Evolutionary conservation across 73 alveolate species (phyloP).

Genomic region (Symbiodinium natans): DNA sequence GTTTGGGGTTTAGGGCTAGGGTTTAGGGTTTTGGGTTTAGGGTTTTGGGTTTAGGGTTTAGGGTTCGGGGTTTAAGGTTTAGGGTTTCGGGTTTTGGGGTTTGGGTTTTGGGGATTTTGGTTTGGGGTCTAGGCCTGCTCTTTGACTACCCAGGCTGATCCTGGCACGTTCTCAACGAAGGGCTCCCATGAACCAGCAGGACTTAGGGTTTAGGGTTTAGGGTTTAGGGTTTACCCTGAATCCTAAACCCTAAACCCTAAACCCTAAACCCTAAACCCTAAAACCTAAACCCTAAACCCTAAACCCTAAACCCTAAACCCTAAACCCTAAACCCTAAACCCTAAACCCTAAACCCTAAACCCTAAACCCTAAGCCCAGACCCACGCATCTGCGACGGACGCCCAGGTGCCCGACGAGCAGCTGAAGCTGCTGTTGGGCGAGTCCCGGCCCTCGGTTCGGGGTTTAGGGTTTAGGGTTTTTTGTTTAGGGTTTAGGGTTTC

Average conservation of each 20-base stretch:
- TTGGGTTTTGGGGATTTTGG: too few relatives aligned
- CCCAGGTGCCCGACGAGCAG: conserved; percentile 66
- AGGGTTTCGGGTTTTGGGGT: too few relatives aligned
- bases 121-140: neutral
- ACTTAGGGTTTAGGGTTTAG: neutral
- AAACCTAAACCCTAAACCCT: conserved; percentile 2
- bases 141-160: neutral
- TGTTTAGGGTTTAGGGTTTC: too few relatives aligned
- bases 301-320: neutral
- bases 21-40: neutral
- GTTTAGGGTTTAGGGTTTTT: too few relatives aligned
- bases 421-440: conserved; percentile 73
- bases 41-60: neutral
- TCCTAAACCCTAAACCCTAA: neutral
- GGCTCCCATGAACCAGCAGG: neutral
- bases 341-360: neutral
- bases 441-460: neutral
- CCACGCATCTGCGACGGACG: too few relatives aligned
- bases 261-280: too few relatives aligned
- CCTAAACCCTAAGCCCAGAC: too few relatives aligned
- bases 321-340: too few relatives aligned
- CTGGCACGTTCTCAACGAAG: too few relatives aligned
- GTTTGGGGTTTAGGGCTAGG: neutral
- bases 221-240: neutral
- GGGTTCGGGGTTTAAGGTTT: neutral